Evolutionary conservation across 1,284 basidiomycete genomes (phyloP).

Genomic region (Peniophora sp.): DNA sequence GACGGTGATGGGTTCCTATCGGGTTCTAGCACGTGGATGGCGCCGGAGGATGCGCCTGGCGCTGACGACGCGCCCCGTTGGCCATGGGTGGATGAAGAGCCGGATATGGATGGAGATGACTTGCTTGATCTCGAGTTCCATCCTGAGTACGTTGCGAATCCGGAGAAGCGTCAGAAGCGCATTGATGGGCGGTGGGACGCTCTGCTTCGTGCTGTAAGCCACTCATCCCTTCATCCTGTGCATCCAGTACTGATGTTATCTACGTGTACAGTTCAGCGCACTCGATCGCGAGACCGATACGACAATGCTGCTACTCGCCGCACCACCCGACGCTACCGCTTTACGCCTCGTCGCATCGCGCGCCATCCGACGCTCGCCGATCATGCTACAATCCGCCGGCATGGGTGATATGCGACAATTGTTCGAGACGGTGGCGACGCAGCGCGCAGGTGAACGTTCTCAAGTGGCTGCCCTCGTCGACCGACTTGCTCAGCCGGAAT

Average conservation of each 20-base stretch:
- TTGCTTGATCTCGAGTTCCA: slow-evolving; percentile 70
- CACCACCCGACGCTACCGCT: slow-evolving; percentile 62
- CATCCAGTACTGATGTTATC: slow-evolving; percentile 9
- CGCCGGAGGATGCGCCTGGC: slow-evolving; percentile 14
- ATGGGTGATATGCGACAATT: slow-evolving; percentile 43
- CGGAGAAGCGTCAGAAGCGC: slow-evolving; percentile 56
- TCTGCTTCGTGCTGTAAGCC: slow-evolving; percentile 56
- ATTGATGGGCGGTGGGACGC: slow-evolving; percentile 75
- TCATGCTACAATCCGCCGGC: slow-evolving; percentile 35
- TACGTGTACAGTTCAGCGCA: slow-evolving; percentile 52
- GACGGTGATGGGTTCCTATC: slow-evolving; percentile 25
- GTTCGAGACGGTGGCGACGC: slow-evolving; percentile 51
- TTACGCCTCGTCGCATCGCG: slow-evolving; percentile 58
- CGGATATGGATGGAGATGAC: slow-evolving; percentile 56
- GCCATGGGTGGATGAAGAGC: slow-evolving; percentile 4
- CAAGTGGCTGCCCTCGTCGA: slow-evolving; percentile 49
- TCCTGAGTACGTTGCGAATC: slow-evolving; percentile 55
- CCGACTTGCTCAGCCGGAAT: slow-evolving; percentile 36
- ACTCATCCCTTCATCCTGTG: not conserved
- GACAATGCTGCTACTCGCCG: slow-evolving; percentile 63
- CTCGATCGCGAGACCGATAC: slow-evolving; percentile 74
- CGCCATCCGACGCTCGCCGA: slow-evolving; percentile 49
- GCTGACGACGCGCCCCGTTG: slow-evolving; percentile 19
- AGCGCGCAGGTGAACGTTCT: slow-evolving; percentile 45
- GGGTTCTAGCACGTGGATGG: slow-evolving; percentile 16